These are phyloP conservation scores for Ilyonectria mors-panacis DNA, from an alignment of 2,329 filamentous ascomycete species.

Conservation along the genomic window DNA sequence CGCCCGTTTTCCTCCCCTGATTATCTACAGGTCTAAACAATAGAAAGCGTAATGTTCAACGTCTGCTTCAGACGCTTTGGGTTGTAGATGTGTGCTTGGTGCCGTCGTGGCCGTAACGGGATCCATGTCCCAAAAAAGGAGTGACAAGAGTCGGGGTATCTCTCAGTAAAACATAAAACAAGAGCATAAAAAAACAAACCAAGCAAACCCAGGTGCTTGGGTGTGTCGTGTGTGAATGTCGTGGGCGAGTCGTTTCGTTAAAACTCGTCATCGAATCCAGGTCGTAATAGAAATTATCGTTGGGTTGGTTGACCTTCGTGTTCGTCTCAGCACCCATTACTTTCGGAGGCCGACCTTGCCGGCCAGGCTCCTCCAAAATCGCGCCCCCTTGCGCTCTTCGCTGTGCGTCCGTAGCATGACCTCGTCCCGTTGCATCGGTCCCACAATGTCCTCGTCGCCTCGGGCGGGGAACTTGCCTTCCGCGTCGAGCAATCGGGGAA, in stretches of 20 bases:
- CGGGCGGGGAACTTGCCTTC: slow-evolving; percentile 90
- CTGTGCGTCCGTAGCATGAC: slow-evolving; percentile 64
- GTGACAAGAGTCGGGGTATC: slow-evolving; percentile 50
- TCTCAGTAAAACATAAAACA: slow-evolving; percentile 34
- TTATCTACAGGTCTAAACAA: slow-evolving; percentile 48
- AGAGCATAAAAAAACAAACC: slow-evolving; percentile 30
- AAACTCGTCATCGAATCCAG: slow-evolving; percentile 43
- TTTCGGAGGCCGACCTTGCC: slow-evolving; percentile 60
- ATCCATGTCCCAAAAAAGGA: slow-evolving; percentile 39
- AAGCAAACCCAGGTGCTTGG: slow-evolving; percentile 34
- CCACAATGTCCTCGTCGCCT: slow-evolving; percentile 93
- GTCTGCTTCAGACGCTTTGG: slow-evolving; percentile 25
- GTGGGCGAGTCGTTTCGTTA: slow-evolving; percentile 37
- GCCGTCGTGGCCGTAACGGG: slow-evolving; percentile 45
- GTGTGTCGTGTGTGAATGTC: slow-evolving; percentile 34
- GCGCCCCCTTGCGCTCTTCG: slow-evolving; percentile 61
- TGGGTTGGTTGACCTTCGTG: slow-evolving; percentile 23
- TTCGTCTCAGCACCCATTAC: slow-evolving; percentile 35
- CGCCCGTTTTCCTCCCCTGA: slow-evolving; percentile 34
- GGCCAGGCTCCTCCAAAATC: slow-evolving; percentile 65
- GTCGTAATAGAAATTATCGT: slow-evolving; percentile 44
- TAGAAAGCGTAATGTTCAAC: slow-evolving; percentile 36
- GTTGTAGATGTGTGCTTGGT: slow-evolving; percentile 31
- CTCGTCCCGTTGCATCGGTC: slow-evolving; percentile 82
- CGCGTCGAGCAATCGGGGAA: slow-evolving; percentile 79